Conservation (phyloP, 1,139 yeast species). For the Magnusiomyces sp. region DNA sequence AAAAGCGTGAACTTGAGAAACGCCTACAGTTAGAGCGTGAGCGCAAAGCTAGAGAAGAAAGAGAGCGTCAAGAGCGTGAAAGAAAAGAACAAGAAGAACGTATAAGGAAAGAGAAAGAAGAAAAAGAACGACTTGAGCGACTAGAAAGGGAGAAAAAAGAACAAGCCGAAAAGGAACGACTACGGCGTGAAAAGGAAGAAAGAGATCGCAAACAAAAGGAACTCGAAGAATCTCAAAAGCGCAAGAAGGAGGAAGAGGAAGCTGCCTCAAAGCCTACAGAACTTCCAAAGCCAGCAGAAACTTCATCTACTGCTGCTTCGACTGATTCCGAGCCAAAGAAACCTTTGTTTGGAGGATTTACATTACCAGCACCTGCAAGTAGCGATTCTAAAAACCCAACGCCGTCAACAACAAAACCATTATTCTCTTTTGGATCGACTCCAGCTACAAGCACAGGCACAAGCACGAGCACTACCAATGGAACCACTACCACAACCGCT, state of each 20-base stretch:
- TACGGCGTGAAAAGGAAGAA: not conserved
- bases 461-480: too few relatives aligned
- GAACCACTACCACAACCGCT: not conserved
- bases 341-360: not conserved
- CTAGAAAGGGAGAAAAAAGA: not conserved
- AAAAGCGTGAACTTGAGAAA: constrained; percentile 6
- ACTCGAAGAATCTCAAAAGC: not conserved
- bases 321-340: not conserved
- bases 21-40: constrained; percentile 4
- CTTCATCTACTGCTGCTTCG: not conserved
- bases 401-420: too few relatives aligned
- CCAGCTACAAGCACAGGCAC: too few relatives aligned
- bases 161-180: constrained; percentile 1
- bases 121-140: not conserved
- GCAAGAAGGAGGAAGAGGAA: not conserved
- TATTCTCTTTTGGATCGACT: too few relatives aligned
- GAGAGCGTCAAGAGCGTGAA: constrained; percentile 8
- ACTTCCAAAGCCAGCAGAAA: not conserved
- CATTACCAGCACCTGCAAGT: too few relatives aligned
- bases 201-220: not conserved
- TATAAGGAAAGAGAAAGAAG: constrained; percentile 3
- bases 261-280: not conserved
- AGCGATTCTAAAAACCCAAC: too few relatives aligned
- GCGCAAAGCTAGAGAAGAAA: constrained; percentile 2
- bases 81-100: constrained; percentile 1